Percentiles rank a stretch among this genome's conserved stretches.
Conservation (phyloP, 257 asterid genomes). For the Solanum paucissectum region DNA sequence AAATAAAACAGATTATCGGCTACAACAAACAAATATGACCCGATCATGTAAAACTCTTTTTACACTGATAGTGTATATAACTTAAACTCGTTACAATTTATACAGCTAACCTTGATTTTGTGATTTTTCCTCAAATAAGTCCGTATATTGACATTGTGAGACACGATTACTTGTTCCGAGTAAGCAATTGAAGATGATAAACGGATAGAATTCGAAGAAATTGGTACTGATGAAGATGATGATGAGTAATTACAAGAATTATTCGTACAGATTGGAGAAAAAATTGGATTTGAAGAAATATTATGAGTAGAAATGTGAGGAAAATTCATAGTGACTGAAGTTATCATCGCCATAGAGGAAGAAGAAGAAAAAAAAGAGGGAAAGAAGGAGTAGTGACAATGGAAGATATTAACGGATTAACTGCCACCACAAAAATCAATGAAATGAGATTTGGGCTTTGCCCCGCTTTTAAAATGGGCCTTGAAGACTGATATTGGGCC, state of each 20-base stretch:
- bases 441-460: not conserved
- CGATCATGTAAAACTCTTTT: not conserved
- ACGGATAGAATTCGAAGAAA: not conserved
- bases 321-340: not conserved
- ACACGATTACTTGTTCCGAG: not conserved
- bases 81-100: not conserved
- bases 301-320: not conserved
- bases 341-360: not conserved
- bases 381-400: not conserved
- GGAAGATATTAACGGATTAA: not conserved
- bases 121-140: not conserved
- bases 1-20: not conserved
- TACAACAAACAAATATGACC: not conserved
- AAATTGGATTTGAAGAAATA: not conserved
- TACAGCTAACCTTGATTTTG: slow-evolving; percentile 9
- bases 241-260: not conserved
- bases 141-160: not conserved
- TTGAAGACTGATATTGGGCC: not conserved
- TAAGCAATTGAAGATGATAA: slow-evolving; percentile 15
- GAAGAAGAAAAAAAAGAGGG: not conserved
- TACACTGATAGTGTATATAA: not conserved
- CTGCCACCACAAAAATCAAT: not conserved
- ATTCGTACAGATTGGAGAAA: not conserved
- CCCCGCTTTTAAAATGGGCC: not conserved
- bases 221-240: not conserved